Evolutionary conservation across 768 basidiomycete species (phyloP).

Genomic region (Boletus edulis): DNA sequence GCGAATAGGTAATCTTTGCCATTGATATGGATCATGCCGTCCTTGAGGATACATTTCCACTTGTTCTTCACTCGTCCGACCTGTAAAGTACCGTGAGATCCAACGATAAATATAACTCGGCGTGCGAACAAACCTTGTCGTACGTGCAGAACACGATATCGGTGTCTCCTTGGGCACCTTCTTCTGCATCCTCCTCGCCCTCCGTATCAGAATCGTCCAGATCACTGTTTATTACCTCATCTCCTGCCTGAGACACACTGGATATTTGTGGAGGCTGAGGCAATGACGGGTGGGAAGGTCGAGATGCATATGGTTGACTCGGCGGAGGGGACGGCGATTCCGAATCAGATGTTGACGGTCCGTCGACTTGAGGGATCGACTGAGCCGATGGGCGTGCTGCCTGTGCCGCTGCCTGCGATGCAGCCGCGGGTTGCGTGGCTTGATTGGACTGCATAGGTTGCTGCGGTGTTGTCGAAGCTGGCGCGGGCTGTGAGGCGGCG

Average conservation of each 20-base stretch:
- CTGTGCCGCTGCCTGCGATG: constrained; percentile 15
- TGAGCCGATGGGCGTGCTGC: constrained; percentile 21
- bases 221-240: constrained; percentile 95
- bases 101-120: not conserved
- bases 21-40: constrained; percentile 96
- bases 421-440: constrained; percentile 5
- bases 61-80: constrained; percentile 99
- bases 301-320: constrained; percentile 58
- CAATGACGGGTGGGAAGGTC: constrained; percentile 69
- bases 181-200: constrained; percentile 79
- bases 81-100: constrained; percentile 38
- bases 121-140: constrained; percentile 71
- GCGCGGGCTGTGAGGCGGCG: constrained; percentile 21
- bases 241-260: constrained; percentile 39
- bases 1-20: constrained; percentile 97
- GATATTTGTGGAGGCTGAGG: constrained; percentile 55
- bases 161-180: constrained; percentile 66
- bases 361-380: constrained; percentile 77
- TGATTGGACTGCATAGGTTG: constrained; percentile 21
- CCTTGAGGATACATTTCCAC: constrained; percentile 98
- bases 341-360: constrained; percentile 66
- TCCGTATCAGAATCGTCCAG: constrained; percentile 94
- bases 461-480: constrained; percentile 10
- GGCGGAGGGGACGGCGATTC: constrained; percentile 72
- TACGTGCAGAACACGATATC: constrained; percentile 99